Conservation (phyloP, 176 grass and related monocot species). For the Juncus effusus region DNA sequence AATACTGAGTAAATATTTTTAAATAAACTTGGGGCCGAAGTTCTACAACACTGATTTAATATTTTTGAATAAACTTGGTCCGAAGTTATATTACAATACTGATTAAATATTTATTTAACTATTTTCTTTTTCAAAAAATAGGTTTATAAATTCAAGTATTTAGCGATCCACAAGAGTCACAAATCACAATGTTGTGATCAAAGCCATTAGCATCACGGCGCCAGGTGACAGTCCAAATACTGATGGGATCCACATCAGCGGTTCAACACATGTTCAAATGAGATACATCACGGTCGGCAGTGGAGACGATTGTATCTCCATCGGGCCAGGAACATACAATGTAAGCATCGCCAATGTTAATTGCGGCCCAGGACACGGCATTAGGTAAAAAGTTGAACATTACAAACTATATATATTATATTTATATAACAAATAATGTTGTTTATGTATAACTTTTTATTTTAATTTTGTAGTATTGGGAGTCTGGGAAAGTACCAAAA, state of each 20-base stretch:
- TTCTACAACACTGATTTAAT: too few species aligned
- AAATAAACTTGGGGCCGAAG: too few species aligned
- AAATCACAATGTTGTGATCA: slow-evolving; percentile 16
- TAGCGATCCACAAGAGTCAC: slow-evolving; percentile 23
- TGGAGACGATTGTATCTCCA: slow-evolving; percentile 60
- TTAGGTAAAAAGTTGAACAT: slow-evolving; percentile 37
- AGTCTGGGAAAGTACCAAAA: slow-evolving; percentile 34
- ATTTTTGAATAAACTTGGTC: too few species aligned
- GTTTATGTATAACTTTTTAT: neutral
- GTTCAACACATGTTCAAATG: slow-evolving; percentile 31
- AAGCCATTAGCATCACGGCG: slow-evolving; percentile 25
- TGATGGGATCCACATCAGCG: slow-evolving; percentile 49
- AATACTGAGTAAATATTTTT: too few species aligned
- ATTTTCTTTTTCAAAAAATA: too few species aligned
- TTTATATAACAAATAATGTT: neutral
- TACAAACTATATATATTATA: neutral
- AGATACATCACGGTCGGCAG: slow-evolving; percentile 17
- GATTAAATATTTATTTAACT: too few species aligned
- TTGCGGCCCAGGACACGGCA: slow-evolving; percentile 52
- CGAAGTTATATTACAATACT: too few species aligned
- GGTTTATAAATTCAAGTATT: too few species aligned
- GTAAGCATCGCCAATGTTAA: slow-evolving; percentile 28
- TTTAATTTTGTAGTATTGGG: slow-evolving; percentile 34
- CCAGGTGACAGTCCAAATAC: slow-evolving; percentile 55
- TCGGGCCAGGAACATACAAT: slow-evolving; percentile 31